A percentile compares a stretch with the other conserved stretches of the same genome.
These are phyloP conservation scores for Seminavis robusta DNA, from an alignment of 108 stramenopile species.

Conservation along the genomic window DNA sequence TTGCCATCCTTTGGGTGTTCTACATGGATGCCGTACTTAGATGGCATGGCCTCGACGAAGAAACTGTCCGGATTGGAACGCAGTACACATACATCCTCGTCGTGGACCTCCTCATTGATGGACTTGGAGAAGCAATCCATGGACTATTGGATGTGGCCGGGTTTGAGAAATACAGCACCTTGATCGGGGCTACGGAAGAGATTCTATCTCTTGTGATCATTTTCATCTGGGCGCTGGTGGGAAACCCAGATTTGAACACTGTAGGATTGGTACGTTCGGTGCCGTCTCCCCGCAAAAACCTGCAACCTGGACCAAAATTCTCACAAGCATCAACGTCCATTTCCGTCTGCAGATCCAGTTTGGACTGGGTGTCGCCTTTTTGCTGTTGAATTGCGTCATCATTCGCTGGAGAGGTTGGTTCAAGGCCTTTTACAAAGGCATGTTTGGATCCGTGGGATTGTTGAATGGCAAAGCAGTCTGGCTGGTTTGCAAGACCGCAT, in stretches of 20 bases:
- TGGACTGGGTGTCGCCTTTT: neutral
- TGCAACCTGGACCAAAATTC: too few relatives aligned
- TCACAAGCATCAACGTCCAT: too few relatives aligned
- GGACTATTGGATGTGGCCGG: slow-evolving; percentile 48
- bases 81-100: slow-evolving; percentile 6
- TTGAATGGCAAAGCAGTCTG: neutral
- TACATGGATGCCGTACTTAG: slow-evolving; percentile 30
- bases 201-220: neutral
- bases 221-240: neutral
- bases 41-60: slow-evolving; percentile 12
- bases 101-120: slow-evolving; percentile 19
- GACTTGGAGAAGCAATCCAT: slow-evolving; percentile 23
- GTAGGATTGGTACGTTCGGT: neutral
- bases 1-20: slow-evolving; percentile 28
- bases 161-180: slow-evolving; percentile 36
- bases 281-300: too few relatives aligned
- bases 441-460: neutral
- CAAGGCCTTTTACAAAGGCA: neutral
- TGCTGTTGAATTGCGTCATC: neutral
- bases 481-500: slow-evolving; percentile 37
- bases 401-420: slow-evolving; percentile 14
- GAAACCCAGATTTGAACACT: neutral
- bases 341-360: too few relatives aligned
- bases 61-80: slow-evolving; percentile 7
- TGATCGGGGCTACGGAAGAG: slow-evolving; percentile 7